These are phyloP conservation scores for Senecio squalidus DNA, from an alignment of 140 eudicot genomes.

Conservation along the genomic window DNA sequence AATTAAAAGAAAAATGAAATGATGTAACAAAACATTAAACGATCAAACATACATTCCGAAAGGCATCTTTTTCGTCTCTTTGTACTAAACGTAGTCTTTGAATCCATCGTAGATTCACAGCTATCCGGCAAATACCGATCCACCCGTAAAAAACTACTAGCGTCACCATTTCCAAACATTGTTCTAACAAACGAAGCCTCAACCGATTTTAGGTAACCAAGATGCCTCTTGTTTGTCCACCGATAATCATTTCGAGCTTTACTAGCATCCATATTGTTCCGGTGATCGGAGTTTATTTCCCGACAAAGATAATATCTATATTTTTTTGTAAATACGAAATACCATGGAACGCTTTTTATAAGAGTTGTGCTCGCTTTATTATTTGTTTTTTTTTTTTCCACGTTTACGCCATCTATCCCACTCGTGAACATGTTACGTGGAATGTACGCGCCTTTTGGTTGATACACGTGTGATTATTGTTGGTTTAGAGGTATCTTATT, in stretches of 20 bases:
- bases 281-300: background rate
- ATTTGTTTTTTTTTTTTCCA: slow-evolving; percentile 4
- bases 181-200: slow-evolving; percentile 53
- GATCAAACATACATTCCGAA: slow-evolving; percentile 8
- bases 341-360: background rate
- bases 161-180: slow-evolving; percentile 23
- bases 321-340: background rate
- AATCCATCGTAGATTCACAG: slow-evolving; percentile 35
- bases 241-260: background rate
- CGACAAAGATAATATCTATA: background rate
- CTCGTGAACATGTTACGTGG: background rate
- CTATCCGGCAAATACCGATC: slow-evolving; percentile 46
- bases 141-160: slow-evolving; percentile 7
- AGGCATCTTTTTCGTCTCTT: slow-evolving; percentile 8
- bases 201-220: slow-evolving; percentile 36
- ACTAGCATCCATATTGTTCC: background rate
- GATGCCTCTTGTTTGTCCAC: slow-evolving; percentile 70
- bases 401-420: background rate
- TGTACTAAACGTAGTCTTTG: slow-evolving; percentile 7
- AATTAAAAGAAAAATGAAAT: too few relatives aligned
- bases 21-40: background rate
- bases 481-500: background rate
- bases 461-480: background rate
- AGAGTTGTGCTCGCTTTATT: slow-evolving; percentile 4
- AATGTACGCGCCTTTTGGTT: background rate